Conservation (phyloP, 208 protist genomes). For the Giardia muris region DNA sequence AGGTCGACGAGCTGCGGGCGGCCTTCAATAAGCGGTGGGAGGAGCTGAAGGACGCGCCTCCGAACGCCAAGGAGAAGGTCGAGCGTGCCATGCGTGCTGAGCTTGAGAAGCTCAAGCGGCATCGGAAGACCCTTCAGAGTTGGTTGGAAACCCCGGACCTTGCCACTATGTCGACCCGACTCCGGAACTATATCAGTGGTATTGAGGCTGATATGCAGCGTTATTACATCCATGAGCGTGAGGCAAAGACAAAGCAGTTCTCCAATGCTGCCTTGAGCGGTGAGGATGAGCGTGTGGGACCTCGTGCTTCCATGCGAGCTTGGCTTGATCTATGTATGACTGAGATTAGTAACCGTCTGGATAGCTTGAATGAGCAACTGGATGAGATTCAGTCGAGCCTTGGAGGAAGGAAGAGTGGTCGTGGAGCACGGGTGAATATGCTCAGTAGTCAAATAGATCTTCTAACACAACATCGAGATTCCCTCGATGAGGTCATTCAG, state of each 20-base stretch:
- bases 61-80: neutral
- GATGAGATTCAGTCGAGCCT: neutral
- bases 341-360: neutral
- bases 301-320: neutral
- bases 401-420: neutral
- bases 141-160: neutral
- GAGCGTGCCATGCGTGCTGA: neutral
- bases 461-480: neutral
- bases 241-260: neutral
- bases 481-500: neutral
- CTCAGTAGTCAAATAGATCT: neutral
- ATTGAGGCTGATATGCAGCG: neutral
- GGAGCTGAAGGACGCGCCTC: neutral
- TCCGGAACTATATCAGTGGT: neutral
- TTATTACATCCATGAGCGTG: neutral
- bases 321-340: neutral
- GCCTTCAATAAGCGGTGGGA: neutral
- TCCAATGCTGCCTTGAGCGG: neutral
- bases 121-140: neutral
- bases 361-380: neutral
- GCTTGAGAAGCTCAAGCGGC: neutral
- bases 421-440: neutral
- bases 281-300: neutral
- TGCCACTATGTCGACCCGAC: neutral
- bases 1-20: neutral